Conservation (phyloP, 2,329 filamentous ascomycete species). For the Nothophoma quercina region DNA sequence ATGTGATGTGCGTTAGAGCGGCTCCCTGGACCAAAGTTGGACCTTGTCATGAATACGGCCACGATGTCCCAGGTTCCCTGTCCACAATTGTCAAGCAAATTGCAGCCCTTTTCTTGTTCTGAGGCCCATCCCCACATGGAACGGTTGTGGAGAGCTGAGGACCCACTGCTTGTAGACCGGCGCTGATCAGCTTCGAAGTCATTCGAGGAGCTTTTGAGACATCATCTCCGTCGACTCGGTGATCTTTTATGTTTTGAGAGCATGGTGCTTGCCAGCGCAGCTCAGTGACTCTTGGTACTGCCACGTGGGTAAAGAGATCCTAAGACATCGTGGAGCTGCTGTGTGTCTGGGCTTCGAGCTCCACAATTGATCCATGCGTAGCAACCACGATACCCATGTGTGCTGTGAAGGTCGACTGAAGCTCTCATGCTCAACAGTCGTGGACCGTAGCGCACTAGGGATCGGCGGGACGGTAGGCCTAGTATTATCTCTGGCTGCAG, state of each 20-base stretch:
- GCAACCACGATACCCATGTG: neutral
- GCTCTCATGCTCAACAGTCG: neutral
- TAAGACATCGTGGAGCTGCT: neutral
- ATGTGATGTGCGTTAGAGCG: constrained; percentile 1
- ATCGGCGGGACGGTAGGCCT: constrained; percentile 8
- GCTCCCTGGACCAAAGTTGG: neutral
- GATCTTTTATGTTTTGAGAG: neutral
- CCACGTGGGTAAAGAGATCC: neutral
- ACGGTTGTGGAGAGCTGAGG: constrained; percentile 7
- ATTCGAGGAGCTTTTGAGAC: neutral
- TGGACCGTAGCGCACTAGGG: constrained; percentile 5
- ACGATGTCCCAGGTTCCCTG: neutral
- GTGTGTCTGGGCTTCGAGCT: neutral
- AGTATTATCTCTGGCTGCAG: constrained; percentile 13
- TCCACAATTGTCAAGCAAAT: neutral
- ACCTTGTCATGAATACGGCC: neutral
- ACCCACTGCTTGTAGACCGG: constrained; percentile 1
- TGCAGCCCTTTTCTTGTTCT: neutral
- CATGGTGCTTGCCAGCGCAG: neutral
- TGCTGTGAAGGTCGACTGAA: neutral
- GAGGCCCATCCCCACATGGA: neutral
- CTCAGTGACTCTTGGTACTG: neutral
- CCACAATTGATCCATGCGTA: neutral
- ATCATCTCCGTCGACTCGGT: neutral
- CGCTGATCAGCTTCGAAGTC: neutral